Conservation (phyloP, 306 rosid species). For the Quercus agrifolia region DNA sequence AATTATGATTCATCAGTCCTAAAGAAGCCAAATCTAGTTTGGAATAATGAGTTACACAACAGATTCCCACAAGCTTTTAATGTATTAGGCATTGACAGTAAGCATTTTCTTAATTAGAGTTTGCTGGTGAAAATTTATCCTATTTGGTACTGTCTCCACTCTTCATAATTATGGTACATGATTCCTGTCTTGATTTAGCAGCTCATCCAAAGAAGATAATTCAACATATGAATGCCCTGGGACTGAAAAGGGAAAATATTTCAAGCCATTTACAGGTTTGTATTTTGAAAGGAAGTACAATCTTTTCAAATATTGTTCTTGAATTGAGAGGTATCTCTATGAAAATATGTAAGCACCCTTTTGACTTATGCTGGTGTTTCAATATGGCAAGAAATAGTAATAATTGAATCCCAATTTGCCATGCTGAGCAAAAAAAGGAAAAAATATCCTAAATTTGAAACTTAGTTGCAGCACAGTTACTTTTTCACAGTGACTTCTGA, state of each 20-base stretch:
- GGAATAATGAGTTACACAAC: constrained; percentile 27
- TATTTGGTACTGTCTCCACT: not conserved
- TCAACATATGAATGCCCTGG: constrained; percentile 38
- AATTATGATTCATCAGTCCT: not conserved
- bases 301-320: not conserved
- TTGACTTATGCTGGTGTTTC: not conserved
- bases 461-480: no score
- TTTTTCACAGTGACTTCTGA: no score
- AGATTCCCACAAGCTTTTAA: constrained; percentile 34
- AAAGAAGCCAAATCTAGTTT: constrained; percentile 25
- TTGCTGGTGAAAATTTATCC: no score
- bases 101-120: not conserved
- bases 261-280: constrained; percentile 48
- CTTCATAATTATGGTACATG: not conserved
- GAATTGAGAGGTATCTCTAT: not conserved
- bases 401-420: not conserved
- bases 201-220: constrained; percentile 40
- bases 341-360: not conserved
- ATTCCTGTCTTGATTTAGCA: constrained; percentile 25
- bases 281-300: constrained; percentile 1
- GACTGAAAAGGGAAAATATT: constrained; percentile 16
- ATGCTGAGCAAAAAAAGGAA: no score
- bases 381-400: not conserved
- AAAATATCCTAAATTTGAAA: no score
- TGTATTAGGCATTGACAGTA: constrained; percentile 30